phyloP scores from a whole-genome alignment of 495 filamentous ascomycete species.

The Podospora anserina region DNA sequence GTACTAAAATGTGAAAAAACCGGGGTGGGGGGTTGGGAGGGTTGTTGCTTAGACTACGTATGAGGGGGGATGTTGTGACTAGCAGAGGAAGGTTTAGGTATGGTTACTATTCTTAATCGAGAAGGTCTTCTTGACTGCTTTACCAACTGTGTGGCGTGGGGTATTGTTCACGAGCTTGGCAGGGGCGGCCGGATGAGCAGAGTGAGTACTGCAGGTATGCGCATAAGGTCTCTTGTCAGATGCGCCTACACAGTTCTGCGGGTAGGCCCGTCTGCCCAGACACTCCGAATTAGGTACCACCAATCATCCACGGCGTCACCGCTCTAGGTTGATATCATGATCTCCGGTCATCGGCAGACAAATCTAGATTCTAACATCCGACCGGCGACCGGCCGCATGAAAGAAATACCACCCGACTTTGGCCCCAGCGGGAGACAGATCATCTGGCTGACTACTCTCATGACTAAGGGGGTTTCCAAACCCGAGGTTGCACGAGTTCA shows the following conservation, averaged over 20 bases:
- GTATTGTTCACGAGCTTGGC: not conserved
- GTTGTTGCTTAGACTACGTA: conserved; percentile 26
- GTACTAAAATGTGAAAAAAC: too few relatives aligned
- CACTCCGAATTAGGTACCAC: too few relatives aligned
- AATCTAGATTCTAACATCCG: too few relatives aligned
- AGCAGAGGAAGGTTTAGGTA: not conserved
- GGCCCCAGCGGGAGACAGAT: not conserved
- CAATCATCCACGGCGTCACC: too few relatives aligned
- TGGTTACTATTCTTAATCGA: not conserved
- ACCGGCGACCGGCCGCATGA: not conserved
- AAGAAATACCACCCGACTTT: not conserved
- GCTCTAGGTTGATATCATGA: too few relatives aligned
- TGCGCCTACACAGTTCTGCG: too few relatives aligned
- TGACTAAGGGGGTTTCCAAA: not conserved
- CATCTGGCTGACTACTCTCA: not conserved
- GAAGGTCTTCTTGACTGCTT: not conserved
- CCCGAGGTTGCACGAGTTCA: not conserved
- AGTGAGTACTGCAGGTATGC: not conserved
- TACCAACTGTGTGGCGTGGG: too few relatives aligned
- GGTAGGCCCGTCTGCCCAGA: too few relatives aligned
- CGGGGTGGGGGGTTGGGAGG: conserved; percentile 38
- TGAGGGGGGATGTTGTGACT: too few relatives aligned
- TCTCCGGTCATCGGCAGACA: too few relatives aligned
- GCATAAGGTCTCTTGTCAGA: too few relatives aligned
- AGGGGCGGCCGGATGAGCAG: not conserved